phyloP scores from a whole-genome alignment of 371 early-diverging fungal species.

The Rhizomucor pusillus region DNA sequence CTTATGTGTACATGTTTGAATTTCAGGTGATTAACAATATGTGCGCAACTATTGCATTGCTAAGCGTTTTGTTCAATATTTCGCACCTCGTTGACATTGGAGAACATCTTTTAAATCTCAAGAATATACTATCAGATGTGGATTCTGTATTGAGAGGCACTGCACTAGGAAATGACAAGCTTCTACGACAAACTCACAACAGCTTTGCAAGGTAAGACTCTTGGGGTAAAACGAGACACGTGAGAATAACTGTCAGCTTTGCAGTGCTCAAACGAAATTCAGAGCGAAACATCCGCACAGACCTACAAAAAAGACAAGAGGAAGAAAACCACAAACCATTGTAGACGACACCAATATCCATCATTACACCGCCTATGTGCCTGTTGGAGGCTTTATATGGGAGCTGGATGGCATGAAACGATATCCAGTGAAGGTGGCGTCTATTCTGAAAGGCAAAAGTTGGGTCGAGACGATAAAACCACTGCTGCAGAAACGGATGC shows the following conservation, averaged over 20 bases:
- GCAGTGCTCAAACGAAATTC: no score
- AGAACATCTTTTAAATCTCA: conserved; percentile 21
- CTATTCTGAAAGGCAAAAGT: no score
- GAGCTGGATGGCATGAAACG: conserved; percentile 48
- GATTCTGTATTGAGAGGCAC: conserved; percentile 24
- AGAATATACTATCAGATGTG: conserved; percentile 16
- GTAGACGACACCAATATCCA: conserved; percentile 11
- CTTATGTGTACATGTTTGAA: neutral
- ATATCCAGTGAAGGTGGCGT: no score
- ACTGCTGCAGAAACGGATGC: no score
- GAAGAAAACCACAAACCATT: no score
- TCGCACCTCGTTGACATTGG: conserved; percentile 25
- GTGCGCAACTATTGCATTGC: conserved; percentile 41
- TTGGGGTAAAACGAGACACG: no score
- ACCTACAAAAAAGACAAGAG: no score
- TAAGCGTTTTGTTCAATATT: conserved; percentile 31
- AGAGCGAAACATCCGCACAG: no score
- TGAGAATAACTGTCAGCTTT: no score
- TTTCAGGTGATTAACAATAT: conserved; percentile 33
- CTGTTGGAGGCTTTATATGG: conserved; percentile 36
- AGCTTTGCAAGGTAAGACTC: conserved; percentile 21
- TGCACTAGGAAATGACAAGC: conserved; percentile 26
- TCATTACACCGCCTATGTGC: conserved; percentile 41
- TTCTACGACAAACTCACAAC: conserved; percentile 31
- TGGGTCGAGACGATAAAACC: no score